These are phyloP conservation scores for Phytopythium cucurbitacearum DNA, from an alignment of 352 stramenopile species.

Conservation along the genomic window DNA sequence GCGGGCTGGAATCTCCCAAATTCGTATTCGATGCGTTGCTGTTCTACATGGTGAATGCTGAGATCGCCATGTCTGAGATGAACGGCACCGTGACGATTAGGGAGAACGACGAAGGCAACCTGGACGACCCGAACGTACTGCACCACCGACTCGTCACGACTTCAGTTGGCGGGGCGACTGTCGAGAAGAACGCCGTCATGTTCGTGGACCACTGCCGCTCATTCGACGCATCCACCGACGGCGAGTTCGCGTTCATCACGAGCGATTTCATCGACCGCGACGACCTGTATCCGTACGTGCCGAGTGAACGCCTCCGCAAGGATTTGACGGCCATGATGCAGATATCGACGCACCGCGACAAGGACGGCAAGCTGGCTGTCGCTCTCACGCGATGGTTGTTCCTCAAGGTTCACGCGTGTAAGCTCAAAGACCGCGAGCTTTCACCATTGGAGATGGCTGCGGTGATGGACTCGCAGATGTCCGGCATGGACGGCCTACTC, in stretches of 20 bases:
- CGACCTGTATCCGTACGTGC: constrained; percentile 21
- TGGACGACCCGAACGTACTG: constrained; percentile 12
- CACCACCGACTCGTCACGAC: constrained; percentile 27
- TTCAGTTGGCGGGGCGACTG: constrained; percentile 8
- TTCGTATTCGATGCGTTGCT: constrained; percentile 37
- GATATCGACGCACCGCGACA: constrained; percentile 2
- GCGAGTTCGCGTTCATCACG: constrained; percentile 17
- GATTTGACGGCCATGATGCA: constrained; percentile 20
- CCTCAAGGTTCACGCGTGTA: background rate
- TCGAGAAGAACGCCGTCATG: constrained; percentile 31
- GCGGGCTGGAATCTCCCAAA: constrained; percentile 14
- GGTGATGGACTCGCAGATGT: background rate
- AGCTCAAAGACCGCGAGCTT: background rate
- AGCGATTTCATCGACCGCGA: constrained; percentile 21
- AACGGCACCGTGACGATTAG: constrained; percentile 27
- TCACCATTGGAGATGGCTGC: background rate
- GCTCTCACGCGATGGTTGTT: constrained; percentile 3
- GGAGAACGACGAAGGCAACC: constrained; percentile 25
- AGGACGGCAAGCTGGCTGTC: background rate
- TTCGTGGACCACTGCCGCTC: constrained; percentile 18
- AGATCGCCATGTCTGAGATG: constrained; percentile 35
- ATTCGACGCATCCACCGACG: constrained; percentile 5
- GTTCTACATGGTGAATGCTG: constrained; percentile 38
- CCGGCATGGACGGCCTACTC: background rate
- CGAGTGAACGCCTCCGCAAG: constrained; percentile 16